Conservation (phyloP, 2,329 filamentous ascomycete species). For the Penicillium sp. region DNA sequence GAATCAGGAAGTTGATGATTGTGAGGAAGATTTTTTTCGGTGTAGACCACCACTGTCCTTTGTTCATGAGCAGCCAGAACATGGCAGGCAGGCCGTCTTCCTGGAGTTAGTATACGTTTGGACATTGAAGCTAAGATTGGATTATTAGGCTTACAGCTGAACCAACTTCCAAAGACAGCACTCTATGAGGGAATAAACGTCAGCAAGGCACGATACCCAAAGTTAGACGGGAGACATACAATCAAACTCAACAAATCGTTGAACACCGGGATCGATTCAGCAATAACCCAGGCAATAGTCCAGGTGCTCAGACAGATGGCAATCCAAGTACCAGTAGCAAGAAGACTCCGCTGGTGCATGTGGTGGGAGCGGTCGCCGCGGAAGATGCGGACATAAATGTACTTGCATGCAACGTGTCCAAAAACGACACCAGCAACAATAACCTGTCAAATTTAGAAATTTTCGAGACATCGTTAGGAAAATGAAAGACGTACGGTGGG, state of each 20-base stretch:
- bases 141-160: slow-evolving; percentile 49
- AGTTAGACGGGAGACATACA: slow-evolving; percentile 13
- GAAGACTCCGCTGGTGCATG: slow-evolving; percentile 48
- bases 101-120: slow-evolving; percentile 3
- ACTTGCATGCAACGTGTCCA: slow-evolving; percentile 63
- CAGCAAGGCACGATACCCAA: slow-evolving; percentile 2
- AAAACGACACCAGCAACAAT: slow-evolving; percentile 65
- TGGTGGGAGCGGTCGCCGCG: slow-evolving; percentile 52
- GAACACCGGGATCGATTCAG: slow-evolving; percentile 67
- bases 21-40: slow-evolving; percentile 46
- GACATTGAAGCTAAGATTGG: too few relatives aligned
- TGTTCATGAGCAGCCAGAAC: slow-evolving; percentile 52
- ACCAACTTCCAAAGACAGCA: slow-evolving; percentile 64
- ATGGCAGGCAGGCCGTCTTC: slow-evolving; percentile 32
- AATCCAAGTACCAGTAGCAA: slow-evolving; percentile 58
- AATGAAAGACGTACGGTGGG: slow-evolving; percentile 50
- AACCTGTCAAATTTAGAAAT: slow-evolving; percentile 49
- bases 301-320: slow-evolving; percentile 56
- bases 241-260: slow-evolving; percentile 63
- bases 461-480: neutral
- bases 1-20: slow-evolving; percentile 43
- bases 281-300: slow-evolving; percentile 63
- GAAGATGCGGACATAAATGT: slow-evolving; percentile 63
- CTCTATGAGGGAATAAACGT: slow-evolving; percentile 25
- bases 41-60: slow-evolving; percentile 39